A percentile compares a stretch with the other conserved stretches of the same genome.
phyloP scores from a whole-genome alignment of 2,329 filamentous ascomycete genomes.

The Setomelanomma holmii region DNA sequence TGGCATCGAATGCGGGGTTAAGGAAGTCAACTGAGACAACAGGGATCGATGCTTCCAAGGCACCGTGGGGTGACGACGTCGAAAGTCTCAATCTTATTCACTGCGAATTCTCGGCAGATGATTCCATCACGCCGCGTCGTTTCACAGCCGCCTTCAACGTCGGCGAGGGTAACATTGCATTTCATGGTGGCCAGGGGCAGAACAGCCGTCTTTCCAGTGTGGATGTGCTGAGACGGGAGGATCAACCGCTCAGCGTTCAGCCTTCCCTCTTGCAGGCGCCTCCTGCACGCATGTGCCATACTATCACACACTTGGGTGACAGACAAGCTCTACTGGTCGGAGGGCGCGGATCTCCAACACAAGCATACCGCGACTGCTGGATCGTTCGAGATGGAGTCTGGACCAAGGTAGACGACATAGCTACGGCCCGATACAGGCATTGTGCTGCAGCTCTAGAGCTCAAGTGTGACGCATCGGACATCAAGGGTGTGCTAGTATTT shows the following conservation, averaged over 20 bases:
- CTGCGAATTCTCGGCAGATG: constrained; percentile 13
- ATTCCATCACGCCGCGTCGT: constrained; percentile 40
- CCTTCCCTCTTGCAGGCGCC: constrained; percentile 44
- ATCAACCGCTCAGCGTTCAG: constrained; percentile 21
- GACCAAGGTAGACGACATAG: constrained; percentile 70
- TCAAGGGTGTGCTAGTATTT: constrained; percentile 52
- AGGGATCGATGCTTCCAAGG: constrained; percentile 6
- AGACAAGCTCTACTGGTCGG: constrained; percentile 72
- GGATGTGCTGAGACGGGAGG: constrained; percentile 44
- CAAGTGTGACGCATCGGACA: constrained; percentile 52
- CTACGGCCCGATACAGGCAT: constrained; percentile 77
- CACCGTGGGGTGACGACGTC: constrained; percentile 5
- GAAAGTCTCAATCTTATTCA: constrained; percentile 23
- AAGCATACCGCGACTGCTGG: constrained; percentile 77
- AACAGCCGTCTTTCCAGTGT: constrained; percentile 58
- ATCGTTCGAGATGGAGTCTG: constrained; percentile 69
- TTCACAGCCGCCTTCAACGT: constrained; percentile 50
- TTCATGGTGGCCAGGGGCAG: constrained; percentile 56
- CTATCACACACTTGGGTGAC: constrained; percentile 70
- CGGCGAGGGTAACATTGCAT: constrained; percentile 39
- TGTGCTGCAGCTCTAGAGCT: constrained; percentile 61
- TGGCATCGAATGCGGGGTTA: constrained; percentile 60
- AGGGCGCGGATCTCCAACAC: constrained; percentile 78
- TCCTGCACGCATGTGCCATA: constrained; percentile 71
- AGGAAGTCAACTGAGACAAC: constrained; percentile 14